phyloP scores from a whole-genome alignment of 177 flowering plant genomes.

The Telopea speciosissima region DNA sequence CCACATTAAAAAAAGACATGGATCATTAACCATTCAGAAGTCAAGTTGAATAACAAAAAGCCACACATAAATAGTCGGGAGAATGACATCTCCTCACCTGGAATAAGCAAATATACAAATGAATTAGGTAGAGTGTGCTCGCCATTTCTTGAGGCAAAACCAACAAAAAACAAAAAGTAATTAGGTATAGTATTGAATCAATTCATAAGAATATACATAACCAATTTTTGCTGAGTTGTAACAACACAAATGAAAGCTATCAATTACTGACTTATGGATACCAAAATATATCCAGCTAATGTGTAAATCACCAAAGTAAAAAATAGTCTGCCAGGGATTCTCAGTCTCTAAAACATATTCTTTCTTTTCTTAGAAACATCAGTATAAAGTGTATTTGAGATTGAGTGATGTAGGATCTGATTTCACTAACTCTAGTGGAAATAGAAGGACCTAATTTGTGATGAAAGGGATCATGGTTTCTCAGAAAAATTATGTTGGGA shows the following conservation, averaged over 20 bases:
- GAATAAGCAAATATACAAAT: conserved; percentile 77
- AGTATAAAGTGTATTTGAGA: background rate
- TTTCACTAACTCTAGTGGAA: background rate
- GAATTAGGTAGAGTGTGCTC: conserved; percentile 69
- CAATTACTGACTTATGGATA: background rate
- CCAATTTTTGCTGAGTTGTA: background rate
- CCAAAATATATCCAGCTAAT: background rate
- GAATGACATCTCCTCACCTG: conserved; percentile 41
- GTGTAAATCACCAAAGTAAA: background rate
- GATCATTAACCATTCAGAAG: background rate
- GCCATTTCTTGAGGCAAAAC: conserved; percentile 52
- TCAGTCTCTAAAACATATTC: background rate
- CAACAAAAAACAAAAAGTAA: conserved; percentile 5
- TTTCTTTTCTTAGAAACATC: background rate
- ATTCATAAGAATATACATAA: background rate
- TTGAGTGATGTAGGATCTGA: background rate
- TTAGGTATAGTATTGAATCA: conserved; percentile 2
- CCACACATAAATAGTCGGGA: background rate
- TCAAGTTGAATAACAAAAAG: conserved; percentile 5
- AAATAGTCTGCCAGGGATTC: too few relatives aligned
- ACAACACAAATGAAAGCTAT: background rate
- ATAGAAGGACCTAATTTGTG: background rate
- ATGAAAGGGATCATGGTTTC: background rate
- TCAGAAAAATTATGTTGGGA: background rate
- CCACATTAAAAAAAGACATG: conserved; percentile 4